Base-by-base conservation (phyloP, 257 asterid species). In the Solanum tacnaense region DNA sequence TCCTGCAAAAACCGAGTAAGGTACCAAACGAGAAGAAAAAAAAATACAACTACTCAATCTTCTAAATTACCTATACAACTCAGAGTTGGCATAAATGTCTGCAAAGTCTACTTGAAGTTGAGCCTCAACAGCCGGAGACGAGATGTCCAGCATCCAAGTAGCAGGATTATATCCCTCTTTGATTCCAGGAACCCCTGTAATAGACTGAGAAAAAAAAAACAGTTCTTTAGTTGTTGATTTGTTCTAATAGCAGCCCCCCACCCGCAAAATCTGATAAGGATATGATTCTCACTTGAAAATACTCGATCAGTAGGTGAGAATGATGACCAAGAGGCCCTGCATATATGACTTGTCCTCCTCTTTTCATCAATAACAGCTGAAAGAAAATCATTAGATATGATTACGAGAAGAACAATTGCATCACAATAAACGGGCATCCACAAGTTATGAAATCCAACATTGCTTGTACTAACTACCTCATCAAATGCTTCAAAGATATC, bases 401-500 rank as follows among this genome's bases (percentile, higher is more conserved):
- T 32, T 41, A 70, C 12, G 34, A 46, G 62, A 38, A 84, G 87
- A 85, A 9, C 12, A 67, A 20, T 67, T 38, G 65, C 35, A 39
- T 34, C 36, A 85, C 78, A 62, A 56, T 10, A 7, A 58, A 84
- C 6, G 8, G 13, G 23, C n/a, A 84, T 84, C 34, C 44, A n/a
- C 12, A 21, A 72, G 29, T 32, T 7, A 25, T 11, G 87, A 49
- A 68, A 70, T 70, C 38, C 10, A 27, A 29, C 85, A 70, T 44
- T 67, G 67, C 78, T 5, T 38, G 72, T 5, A 72, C 3, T n/a
- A 72, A 41, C 13, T 89, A 94, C 98, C 98, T 96, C 98, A 86
- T 96, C 98, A 89, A 96, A 96, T 84, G 98, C 91, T 91, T 96
- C 98, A 12, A 96, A 96, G 3, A 96, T 96, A 79, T 96, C 98